These are phyloP conservation scores for Chlamydomonas schloesseri DNA, from an alignment of 139 green algal genomes.

Conservation along the genomic window DNA sequence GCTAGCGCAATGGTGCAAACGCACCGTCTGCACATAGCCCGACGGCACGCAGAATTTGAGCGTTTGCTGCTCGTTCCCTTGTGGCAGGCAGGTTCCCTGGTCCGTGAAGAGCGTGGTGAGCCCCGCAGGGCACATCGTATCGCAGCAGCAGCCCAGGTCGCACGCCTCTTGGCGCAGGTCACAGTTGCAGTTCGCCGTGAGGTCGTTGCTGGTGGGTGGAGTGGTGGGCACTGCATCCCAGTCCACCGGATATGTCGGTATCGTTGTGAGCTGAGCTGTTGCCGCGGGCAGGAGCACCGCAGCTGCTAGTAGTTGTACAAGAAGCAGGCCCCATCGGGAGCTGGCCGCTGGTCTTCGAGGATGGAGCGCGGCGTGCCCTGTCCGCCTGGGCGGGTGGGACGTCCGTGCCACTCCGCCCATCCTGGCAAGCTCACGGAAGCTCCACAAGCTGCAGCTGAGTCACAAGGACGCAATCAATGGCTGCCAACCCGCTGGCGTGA, in stretches of 20 bases:
- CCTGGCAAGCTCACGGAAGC: too few relatives aligned
- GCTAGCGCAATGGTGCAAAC: too few relatives aligned
- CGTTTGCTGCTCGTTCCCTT: constrained; percentile 44
- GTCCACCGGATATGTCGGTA: constrained; percentile 50
- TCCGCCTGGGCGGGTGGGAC: too few relatives aligned
- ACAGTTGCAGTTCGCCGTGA: constrained; percentile 63
- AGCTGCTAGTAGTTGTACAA: background rate
- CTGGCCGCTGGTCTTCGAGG: too few relatives aligned
- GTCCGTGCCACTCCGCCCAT: too few relatives aligned
- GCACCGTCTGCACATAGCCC: constrained; percentile 24
- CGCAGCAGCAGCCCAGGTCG: constrained; percentile 65
- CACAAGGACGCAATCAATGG: too few relatives aligned
- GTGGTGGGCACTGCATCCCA: constrained; percentile 25
- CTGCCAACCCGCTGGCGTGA: too few relatives aligned
- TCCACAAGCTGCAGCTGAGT: too few relatives aligned
- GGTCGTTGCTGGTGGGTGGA: constrained; percentile 39
- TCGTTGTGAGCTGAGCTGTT: background rate
- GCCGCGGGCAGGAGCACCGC: too few relatives aligned
- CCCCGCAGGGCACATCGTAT: constrained; percentile 49
- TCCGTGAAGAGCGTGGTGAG: constrained; percentile 26
- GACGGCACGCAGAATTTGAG: constrained; percentile 58
- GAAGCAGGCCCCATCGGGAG: background rate
- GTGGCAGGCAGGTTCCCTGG: constrained; percentile 46
- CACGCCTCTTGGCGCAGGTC: constrained; percentile 48
- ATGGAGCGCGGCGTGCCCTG: too few relatives aligned